Evolutionary conservation across 192 early-diverging fungal genomes (phyloP), one percentile per base, ranked within the genome.

Genomic region (Coemansia sp.): DNA sequence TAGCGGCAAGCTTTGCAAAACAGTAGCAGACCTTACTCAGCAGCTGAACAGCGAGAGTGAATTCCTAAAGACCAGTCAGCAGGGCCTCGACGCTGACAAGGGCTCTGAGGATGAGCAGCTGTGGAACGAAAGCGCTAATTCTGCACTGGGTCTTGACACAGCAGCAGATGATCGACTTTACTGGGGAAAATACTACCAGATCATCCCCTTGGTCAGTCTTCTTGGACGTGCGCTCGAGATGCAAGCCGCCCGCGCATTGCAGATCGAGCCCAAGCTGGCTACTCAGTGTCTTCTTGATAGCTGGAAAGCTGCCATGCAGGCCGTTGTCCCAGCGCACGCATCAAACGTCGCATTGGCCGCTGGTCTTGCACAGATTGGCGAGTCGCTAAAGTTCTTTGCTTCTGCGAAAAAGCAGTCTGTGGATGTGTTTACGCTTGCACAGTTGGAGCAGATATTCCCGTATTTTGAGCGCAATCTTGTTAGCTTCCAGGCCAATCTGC

Each of bases 401-500:
- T 30, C 68, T 2, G 28, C 64, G 11, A 48, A 48, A 55, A 61
- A 56, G 17, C 51, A 62, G 59, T 16, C 71, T 2, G 63, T 54
- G 3, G 64, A 63, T 20, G 66, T 71, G 14, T 50, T 81, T 40
- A 75, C 73, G 20, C 49, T 58, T 16, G 45, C 60, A 25, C 69
- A 81, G 60, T 67, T 76, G 2, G 67, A 67, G 34, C 28, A 18
- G 1, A 7, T 71, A 20, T 51, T 78, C 63, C 68, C 69, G 10
- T 18, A 64, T 42, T 11, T 83, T 32, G 80, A 72, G 59, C 18
- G 48, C 69, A 83, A 83, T 54, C 64, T 83, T 28, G 29, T 20
- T 30, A 75, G 72, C 61, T 60, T 65, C 22, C 72, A 83, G 45
- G 58, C 54, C 7, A 84, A 79, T 16, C 78, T 94, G 60, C 76